Evolutionary conservation across 345 rosid species (phyloP), one percentile per base, ranked within the genome.

Genomic region (Syzygium oleosum): DNA sequence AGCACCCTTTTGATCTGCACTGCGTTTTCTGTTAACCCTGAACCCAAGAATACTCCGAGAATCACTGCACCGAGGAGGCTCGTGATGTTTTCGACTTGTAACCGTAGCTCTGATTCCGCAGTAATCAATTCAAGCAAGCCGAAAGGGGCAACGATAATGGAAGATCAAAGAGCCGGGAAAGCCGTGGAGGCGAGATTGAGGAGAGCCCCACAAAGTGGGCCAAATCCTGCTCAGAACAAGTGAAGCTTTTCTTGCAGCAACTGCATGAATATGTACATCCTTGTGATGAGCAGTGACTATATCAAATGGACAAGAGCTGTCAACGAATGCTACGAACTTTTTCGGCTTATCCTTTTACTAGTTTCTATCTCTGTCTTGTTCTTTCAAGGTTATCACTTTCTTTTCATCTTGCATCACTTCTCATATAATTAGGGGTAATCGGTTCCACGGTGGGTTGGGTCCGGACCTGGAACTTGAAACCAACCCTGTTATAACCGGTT

Each of bases 201-300:
- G 89, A 92, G 85, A 91, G 93, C 91, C 16, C 95, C 95, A 3
- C 89, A 92, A 7, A 93, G 94, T 79, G 88, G 87, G 29, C 90
- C 94, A 14, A 94, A 94, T 89, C 96, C 94, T 43, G 92, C 91
- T 16, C 96, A 92, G 89, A 94, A 94, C 90, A 87, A 91, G 91
- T 88, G 65, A 73, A 17, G 80, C 49, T 73, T 9, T 17, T 68
- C 9, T 17, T 34, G 79, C 25, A 73, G 14, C 25, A 41, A 73
- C 46, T 17, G 80, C 80, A 34, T 19, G 25, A 34, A 73, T 19
- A 34, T 73, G 13, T 11, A 5, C 14, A 19, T 73, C 80, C 46
- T 68, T 17, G 4, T 21, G 25, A 17, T 16, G 79, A 8, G 4
- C 3, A 3, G 41, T 38, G 3, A 41, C 43, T 31, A 38, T 12